Base-by-base conservation (phyloP, 2,329 filamentous ascomycete species). In the Macrophomina pseudophaseolina region DNA sequence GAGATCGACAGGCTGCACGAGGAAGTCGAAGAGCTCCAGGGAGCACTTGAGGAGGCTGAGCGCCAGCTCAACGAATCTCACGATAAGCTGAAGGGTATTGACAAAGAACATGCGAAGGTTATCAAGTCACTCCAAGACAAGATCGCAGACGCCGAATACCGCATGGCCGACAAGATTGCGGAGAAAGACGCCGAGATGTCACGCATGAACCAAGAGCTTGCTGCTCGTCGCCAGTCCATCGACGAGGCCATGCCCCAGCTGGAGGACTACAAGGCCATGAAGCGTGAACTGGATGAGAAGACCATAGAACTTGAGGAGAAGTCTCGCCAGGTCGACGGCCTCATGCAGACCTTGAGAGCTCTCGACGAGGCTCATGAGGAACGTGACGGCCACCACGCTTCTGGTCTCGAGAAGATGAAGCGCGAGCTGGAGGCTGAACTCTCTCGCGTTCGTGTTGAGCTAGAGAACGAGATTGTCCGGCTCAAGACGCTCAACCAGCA, bases 311-410 rank as follows among this genome's bases (percentile, higher is more conserved):
- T 62, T 6, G 65, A 62, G 40, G 65, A 66, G 48, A 66, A 66
- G 54, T 59, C 52, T 66, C 64, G 64, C 54, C 64, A 66, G 28
- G 64, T 66, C 28, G 64, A 66, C n/a, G 64, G 64, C n/a, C 64
- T 66, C 42, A 66, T 66, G 64, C 53, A 59, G n/a, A 66, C 64
- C 4, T 33, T 66, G 14, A 51, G 54, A 38, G 54, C 54, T 40
- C 64, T 66, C 16, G 54, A 66, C 14, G 52, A 66, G 38, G 46
- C 64, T 33, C 64, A 66, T 33, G 64, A 66, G 14, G 64, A 66
- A 30, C 53, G 64, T 28, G 64, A 66, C 16, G 64, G 64, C 35
- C 64, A 66, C 64, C 54, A 66, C 53, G 64, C 54, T 18, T 59
- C 54, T 12, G 54, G 54, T 18, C 54, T 60, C 2, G 64, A 52